Percentiles rank a stretch among this genome's conserved stretches.
Evolutionary conservation across 164 flowering plant species (phyloP).

Genomic region (Santalum album): DNA sequence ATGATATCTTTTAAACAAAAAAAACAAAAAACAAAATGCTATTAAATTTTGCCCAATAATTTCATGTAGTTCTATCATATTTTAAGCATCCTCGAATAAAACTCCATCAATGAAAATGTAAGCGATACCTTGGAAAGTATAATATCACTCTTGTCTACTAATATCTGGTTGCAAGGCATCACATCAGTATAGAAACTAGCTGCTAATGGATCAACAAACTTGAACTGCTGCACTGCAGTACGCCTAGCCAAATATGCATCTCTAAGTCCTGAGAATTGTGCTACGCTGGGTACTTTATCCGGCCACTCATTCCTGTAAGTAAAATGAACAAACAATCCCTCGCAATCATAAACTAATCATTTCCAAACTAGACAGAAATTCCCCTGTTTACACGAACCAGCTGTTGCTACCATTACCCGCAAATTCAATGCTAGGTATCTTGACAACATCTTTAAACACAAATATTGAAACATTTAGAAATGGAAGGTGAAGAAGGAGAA

Average conservation of each 20-base stretch:
- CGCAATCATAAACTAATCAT: background rate
- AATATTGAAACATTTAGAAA: background rate
- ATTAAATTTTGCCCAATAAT: too few relatives aligned
- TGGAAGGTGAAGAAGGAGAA: conserved; percentile 1
- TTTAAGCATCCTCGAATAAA: too few relatives aligned
- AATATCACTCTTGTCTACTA: conserved; percentile 30
- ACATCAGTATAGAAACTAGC: conserved; percentile 7
- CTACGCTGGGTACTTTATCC: conserved; percentile 7
- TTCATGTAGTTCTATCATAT: too few relatives aligned
- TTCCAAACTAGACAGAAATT: background rate
- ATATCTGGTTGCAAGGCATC: conserved; percentile 24
- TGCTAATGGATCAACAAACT: conserved; percentile 36
- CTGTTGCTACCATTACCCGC: too few relatives aligned
- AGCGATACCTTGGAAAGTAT: conserved; percentile 40
- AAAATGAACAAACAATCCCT: too few relatives aligned
- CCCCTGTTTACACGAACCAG: background rate
- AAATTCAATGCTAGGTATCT: too few relatives aligned
- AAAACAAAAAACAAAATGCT: too few relatives aligned
- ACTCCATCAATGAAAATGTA: too few relatives aligned
- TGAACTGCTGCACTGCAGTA: conserved; percentile 41
- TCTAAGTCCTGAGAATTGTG: conserved; percentile 27
- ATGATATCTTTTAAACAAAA: too few relatives aligned
- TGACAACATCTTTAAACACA: background rate
- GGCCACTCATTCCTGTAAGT: conserved; percentile 50
- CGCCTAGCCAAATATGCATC: conserved; percentile 42